These are phyloP conservation scores for Corynespora cassiicola DNA, from an alignment of 2,329 filamentous ascomycete genomes.

Conservation along the genomic window DNA sequence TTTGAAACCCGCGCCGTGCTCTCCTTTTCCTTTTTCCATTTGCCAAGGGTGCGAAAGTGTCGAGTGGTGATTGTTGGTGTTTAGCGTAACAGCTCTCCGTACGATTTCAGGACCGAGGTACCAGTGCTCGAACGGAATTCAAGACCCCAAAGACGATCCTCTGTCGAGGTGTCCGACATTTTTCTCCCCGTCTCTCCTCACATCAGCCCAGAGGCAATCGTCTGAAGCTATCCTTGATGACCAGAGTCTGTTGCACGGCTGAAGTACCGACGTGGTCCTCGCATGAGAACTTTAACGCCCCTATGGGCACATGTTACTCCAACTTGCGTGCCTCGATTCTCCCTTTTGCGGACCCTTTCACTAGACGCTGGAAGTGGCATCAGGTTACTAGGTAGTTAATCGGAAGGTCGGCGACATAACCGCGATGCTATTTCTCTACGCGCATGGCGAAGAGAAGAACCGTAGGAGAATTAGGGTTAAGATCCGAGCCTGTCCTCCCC, in stretches of 20 bases:
- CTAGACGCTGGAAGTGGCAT: slow-evolving; percentile 22
- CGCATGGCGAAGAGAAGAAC: slow-evolving; percentile 59
- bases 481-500: slow-evolving; percentile 79
- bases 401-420: slow-evolving; percentile 71
- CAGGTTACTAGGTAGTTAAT: slow-evolving; percentile 60
- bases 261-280: slow-evolving; percentile 77
- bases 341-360: slow-evolving; percentile 44
- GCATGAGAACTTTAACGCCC: slow-evolving; percentile 73
- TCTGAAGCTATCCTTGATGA: slow-evolving; percentile 64
- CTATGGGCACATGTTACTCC: slow-evolving; percentile 74
- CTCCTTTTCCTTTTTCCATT: slow-evolving; percentile 36
- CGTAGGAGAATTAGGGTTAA: slow-evolving; percentile 93
- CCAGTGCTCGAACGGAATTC: slow-evolving; percentile 22
- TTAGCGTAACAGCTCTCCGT: slow-evolving; percentile 42
- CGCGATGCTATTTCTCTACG: slow-evolving; percentile 54
- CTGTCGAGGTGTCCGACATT: slow-evolving; percentile 56
- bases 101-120: slow-evolving; percentile 15
- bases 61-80: slow-evolving; percentile 35
- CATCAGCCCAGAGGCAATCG: slow-evolving; percentile 45
- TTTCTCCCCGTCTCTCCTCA: slow-evolving; percentile 58
- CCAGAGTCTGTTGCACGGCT: slow-evolving; percentile 76
- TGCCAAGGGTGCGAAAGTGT: slow-evolving; percentile 38
- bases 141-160: slow-evolving; percentile 61
- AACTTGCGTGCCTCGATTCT: slow-evolving; percentile 60
- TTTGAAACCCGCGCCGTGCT: slow-evolving; percentile 41